Percentiles rank a stretch among this genome's conserved stretches.
These are phyloP conservation scores for Aspergillus flavus DNA, from an alignment of 2,329 filamentous ascomycete species.

Conservation along the genomic window DNA sequence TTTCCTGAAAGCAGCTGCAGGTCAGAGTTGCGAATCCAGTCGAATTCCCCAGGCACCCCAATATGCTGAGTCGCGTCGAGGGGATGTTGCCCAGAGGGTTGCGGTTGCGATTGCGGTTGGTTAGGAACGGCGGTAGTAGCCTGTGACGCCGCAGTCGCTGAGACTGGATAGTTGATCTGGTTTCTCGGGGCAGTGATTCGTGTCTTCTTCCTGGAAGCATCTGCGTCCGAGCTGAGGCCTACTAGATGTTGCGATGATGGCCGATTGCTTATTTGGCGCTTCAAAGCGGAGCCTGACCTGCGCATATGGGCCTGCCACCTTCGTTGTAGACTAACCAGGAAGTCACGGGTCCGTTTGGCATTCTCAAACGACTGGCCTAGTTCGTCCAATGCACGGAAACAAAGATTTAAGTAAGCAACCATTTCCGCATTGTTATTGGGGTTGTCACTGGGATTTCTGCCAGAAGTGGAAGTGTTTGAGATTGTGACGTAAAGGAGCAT, in stretches of 20 bases:
- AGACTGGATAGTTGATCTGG: constrained; percentile 7
- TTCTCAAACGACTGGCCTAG: constrained; percentile 45
- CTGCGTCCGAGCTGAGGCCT: constrained; percentile 8
- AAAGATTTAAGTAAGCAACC: constrained; percentile 42
- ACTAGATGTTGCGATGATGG: constrained; percentile 16
- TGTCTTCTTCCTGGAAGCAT: constrained; percentile 28
- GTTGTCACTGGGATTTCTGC: constrained; percentile 23
- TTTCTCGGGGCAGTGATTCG: constrained; percentile 16
- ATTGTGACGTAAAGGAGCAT: constrained; percentile 44
- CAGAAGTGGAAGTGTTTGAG: constrained; percentile 32
- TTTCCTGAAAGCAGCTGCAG: constrained; percentile 28
- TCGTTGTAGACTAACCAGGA: constrained; percentile 41
- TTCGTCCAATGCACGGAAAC: constrained; percentile 47
- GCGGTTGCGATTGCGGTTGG: constrained; percentile 10
- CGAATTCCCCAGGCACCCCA: constrained; percentile 23
- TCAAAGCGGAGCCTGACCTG: constrained; percentile 29
- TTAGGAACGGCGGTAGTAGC: not conserved
- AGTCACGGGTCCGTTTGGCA: constrained; percentile 44
- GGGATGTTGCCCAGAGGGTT: not conserved
- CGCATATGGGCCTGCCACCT: constrained; percentile 42
- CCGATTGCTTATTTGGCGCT: constrained; percentile 32
- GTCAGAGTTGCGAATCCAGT: constrained; percentile 34
- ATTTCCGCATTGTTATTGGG: constrained; percentile 33
- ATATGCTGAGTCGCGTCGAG: constrained; percentile 15
- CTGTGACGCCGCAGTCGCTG: constrained; percentile 5